These are phyloP conservation scores for Phaeophleospora eucalypticola DNA, from an alignment of 2,329 filamentous ascomycete genomes.

Conservation along the genomic window DNA sequence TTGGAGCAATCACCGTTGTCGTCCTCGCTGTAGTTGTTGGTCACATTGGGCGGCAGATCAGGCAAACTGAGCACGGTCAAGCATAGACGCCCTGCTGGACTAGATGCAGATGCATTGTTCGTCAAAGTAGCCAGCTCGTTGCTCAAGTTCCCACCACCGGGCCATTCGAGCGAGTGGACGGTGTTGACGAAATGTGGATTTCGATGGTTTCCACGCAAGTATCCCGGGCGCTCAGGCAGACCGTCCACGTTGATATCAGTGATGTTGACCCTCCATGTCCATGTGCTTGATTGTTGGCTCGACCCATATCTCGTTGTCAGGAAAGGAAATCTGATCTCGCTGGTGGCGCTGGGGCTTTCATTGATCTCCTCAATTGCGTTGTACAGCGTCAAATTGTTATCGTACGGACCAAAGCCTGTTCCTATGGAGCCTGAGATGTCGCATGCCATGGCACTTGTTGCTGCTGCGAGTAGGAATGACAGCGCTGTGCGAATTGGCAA, in stretches of 20 bases:
- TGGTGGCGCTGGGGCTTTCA: background rate
- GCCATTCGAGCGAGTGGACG: background rate
- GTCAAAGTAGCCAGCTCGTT: background rate
- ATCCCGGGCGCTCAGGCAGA: background rate
- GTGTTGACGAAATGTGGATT: background rate
- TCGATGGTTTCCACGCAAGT: background rate
- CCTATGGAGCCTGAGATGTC: background rate
- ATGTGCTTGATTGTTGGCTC: background rate
- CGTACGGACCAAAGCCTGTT: background rate
- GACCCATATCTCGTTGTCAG: background rate
- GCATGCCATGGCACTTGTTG: background rate
- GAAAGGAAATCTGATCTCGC: background rate
- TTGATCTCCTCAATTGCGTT: background rate
- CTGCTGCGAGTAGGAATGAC: background rate
- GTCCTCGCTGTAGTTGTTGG: background rate
- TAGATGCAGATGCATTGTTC: background rate
- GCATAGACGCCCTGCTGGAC: background rate
- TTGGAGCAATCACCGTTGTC: background rate
- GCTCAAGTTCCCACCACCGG: background rate
- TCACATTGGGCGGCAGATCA: background rate
- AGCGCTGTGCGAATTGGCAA: background rate
- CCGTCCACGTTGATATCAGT: background rate
- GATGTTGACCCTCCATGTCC: background rate
- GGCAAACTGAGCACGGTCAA: background rate
- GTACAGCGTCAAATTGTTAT: background rate